A percentile compares a stretch with the other conserved stretches of the same genome.
phyloP scores from a whole-genome alignment of 2,329 filamentous ascomycete genomes.

The Pseudogymnoascus pannorum region DNA sequence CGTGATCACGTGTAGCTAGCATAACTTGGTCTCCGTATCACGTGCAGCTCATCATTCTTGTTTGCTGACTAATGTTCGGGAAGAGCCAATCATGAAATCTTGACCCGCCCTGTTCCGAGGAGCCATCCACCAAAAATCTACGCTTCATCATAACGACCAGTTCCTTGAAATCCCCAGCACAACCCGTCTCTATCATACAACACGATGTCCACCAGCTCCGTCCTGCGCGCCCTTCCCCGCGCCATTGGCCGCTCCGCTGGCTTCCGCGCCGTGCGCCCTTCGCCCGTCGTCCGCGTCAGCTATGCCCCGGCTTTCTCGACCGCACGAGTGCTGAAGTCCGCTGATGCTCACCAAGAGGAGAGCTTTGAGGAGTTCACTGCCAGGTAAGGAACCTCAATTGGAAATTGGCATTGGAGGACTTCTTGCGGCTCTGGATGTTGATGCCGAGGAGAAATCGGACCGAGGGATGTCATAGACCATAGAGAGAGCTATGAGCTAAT shows the following conservation, averaged over 20 bases:
- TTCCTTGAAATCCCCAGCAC: constrained; percentile 2
- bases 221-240: constrained; percentile 7
- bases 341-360: constrained; percentile 67
- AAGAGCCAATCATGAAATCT: constrained; percentile 6
- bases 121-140: constrained; percentile 9
- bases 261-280: constrained; percentile 5
- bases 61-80: neutral
- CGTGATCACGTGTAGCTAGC: neutral
- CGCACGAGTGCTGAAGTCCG: constrained; percentile 42
- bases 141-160: constrained; percentile 2
- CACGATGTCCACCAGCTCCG: constrained; percentile 8
- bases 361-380: constrained; percentile 98
- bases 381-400: constrained; percentile 57
- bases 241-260: constrained; percentile 6
- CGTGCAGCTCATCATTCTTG: neutral
- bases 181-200: constrained; percentile 3
- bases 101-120: constrained; percentile 7
- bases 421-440: constrained; percentile 10
- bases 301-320: constrained; percentile 8
- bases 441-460: constrained; percentile 1
- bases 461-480: neutral
- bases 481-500: neutral
- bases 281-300: neutral
- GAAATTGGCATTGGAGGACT: constrained; percentile 14
- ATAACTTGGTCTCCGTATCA: neutral